These are phyloP conservation scores for Claviceps lovelessii DNA, from an alignment of 2,329 filamentous ascomycete species.

Conservation along the genomic window DNA sequence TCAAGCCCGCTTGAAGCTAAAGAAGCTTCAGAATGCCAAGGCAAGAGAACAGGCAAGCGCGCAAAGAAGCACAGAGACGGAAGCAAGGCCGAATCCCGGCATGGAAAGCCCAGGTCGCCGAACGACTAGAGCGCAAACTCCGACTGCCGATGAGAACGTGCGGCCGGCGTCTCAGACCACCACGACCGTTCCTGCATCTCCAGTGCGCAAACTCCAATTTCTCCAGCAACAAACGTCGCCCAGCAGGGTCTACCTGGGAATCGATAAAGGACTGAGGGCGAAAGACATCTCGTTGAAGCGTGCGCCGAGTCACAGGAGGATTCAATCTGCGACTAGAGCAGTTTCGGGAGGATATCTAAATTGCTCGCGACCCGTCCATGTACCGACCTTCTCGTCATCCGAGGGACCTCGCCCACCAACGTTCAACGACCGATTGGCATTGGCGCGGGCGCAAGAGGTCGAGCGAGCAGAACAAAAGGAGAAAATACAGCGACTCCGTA, in stretches of 20 bases:
- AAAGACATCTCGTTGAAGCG: conserved; percentile 74
- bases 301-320: conserved; percentile 35
- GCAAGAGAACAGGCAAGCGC: conserved; percentile 8
- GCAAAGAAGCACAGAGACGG: conserved; percentile 11
- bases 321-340: conserved; percentile 8
- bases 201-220: conserved; percentile 47
- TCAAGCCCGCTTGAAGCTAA: conserved; percentile 73
- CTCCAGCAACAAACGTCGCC: conserved; percentile 53
- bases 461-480: conserved; percentile 35
- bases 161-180: conserved; percentile 13
- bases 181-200: conserved; percentile 62
- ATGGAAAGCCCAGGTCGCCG: conserved; percentile 11
- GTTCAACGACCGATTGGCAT: conserved; percentile 77
- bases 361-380: conserved; percentile 26
- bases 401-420: conserved; percentile 31
- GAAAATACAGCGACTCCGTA: conserved; percentile 38
- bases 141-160: conserved; percentile 11
- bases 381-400: conserved; percentile 11
- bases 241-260: conserved; percentile 64
- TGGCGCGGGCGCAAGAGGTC: conserved; percentile 45
- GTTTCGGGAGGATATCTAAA: conserved; percentile 28
- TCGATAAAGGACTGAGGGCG: conserved; percentile 74
- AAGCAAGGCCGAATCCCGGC: conserved; percentile 8
- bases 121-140: conserved; percentile 14
- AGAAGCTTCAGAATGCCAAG: conserved; percentile 57